A percentile compares a stretch with the other conserved stretches of the same genome.
phyloP scores from a whole-genome alignment of 164 flowering plant genomes.

The Sextonia rubra region DNA sequence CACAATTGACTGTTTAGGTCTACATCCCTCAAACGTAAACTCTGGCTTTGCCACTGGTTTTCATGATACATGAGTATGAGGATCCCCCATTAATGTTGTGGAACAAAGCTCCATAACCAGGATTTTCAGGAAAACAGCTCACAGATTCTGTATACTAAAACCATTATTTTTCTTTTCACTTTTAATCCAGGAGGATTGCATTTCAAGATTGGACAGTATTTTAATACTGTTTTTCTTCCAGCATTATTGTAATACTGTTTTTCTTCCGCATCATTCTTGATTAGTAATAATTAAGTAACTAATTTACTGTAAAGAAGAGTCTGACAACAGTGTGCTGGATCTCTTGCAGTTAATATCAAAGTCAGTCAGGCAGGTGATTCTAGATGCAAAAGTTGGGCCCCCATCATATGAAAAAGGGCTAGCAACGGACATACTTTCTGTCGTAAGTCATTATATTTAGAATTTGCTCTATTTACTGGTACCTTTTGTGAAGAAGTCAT shows the following conservation, averaged over 20 bases:
- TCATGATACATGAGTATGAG: no score
- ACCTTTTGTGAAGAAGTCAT: not conserved
- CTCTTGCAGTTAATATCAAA: constrained; percentile 53
- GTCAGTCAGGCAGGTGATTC: constrained; percentile 73
- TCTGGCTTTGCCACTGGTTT: no score
- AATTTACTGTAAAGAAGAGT: not conserved
- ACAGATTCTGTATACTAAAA: no score
- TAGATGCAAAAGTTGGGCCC: constrained; percentile 97
- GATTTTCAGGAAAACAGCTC: no score
- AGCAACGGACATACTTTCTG: constrained; percentile 72
- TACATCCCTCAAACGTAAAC: no score
- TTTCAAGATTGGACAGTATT: not conserved
- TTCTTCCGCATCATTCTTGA: not conserved
- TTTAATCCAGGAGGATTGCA: not conserved
- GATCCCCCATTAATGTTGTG: no score
- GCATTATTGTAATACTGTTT: not conserved
- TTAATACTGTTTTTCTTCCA: not conserved
- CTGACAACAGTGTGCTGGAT: not conserved
- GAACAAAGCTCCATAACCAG: no score
- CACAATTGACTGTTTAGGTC: no score
- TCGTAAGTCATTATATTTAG: constrained; percentile 39
- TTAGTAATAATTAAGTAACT: not conserved
- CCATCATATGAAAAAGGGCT: constrained; percentile 81
- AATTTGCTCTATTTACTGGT: not conserved
- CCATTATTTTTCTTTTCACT: no score